A percentile compares a stretch with the other conserved stretches of the same genome.
Conservation (phyloP, 805 yeast species). For the Ogataea pignaliae region DNA sequence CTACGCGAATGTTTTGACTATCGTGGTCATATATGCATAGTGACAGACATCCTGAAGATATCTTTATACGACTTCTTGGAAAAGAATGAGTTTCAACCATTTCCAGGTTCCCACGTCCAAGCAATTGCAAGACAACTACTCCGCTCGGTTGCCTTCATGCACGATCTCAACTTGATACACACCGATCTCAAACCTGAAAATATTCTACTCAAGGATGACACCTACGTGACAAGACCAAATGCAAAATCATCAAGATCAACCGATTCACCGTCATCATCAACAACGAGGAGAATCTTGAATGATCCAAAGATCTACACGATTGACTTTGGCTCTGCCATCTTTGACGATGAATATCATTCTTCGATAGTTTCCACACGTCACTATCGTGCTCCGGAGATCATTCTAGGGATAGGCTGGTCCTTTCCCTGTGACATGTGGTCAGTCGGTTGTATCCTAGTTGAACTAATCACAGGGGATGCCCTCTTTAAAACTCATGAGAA, state of each 20-base stretch:
- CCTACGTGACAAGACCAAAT: conserved; percentile 36
- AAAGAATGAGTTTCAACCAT: conserved; percentile 76
- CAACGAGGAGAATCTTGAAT: conserved; percentile 44
- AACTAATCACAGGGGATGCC: conserved; percentile 90
- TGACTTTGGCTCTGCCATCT: conserved; percentile 96
- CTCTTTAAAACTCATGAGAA: conserved; percentile 93
- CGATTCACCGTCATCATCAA: conserved; percentile 1
- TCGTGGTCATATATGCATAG: conserved; percentile 89
- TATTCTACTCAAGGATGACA: conserved; percentile 60
- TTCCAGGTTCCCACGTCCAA: conserved; percentile 91
- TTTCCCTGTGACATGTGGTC: conserved; percentile 98
- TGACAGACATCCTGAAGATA: conserved; percentile 80
- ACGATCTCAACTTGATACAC: conserved; percentile 85
- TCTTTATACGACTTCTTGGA: conserved; percentile 89
- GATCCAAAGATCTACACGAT: conserved; percentile 84
- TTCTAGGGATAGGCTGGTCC: conserved; percentile 94
- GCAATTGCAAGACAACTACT: conserved; percentile 82
- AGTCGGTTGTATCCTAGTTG: conserved; percentile 88
- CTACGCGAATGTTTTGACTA: conserved; percentile 87
- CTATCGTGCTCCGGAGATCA: conserved; percentile 95
- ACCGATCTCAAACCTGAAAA: conserved; percentile 98
- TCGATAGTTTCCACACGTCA: conserved; percentile 92
- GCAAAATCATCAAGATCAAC: conserved; percentile 20
- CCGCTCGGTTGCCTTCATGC: conserved; percentile 81
- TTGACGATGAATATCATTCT: conserved; percentile 90